Evolutionary conservation across 768 basidiomycete genomes (phyloP).

Genomic region (Suillus cothurnatus): DNA sequence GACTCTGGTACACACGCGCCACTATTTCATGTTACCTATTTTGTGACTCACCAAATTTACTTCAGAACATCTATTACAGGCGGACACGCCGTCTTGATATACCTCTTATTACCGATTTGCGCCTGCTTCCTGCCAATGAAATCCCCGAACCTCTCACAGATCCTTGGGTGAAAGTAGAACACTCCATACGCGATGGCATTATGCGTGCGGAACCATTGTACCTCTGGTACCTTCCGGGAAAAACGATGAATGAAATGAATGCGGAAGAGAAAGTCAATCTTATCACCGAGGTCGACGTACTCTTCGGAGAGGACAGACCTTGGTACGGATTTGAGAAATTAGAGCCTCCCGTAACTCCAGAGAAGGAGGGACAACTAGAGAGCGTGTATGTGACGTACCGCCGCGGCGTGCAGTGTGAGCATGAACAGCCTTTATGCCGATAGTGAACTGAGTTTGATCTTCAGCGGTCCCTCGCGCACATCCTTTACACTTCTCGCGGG

Average conservation of each 20-base stretch:
- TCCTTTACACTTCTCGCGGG: slow-evolving; percentile 77
- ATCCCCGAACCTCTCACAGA: slow-evolving; percentile 46
- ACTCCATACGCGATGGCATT: slow-evolving; percentile 68
- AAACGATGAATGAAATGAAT: slow-evolving; percentile 64
- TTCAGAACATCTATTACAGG: slow-evolving; percentile 76
- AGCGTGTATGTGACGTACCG: slow-evolving; percentile 70
- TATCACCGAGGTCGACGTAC: slow-evolving; percentile 90
- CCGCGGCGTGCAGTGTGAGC: slow-evolving; percentile 72
- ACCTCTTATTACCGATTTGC: slow-evolving; percentile 74
- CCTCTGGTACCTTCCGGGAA: slow-evolving; percentile 79
- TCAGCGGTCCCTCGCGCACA: slow-evolving; percentile 71
- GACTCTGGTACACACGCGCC: slow-evolving; percentile 55
- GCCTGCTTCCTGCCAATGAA: slow-evolving; percentile 59
- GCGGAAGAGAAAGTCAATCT: slow-evolving; percentile 57
- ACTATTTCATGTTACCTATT: neutral
- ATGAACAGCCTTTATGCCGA: neutral
- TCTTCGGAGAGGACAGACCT: slow-evolving; percentile 81
- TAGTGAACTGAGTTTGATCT: slow-evolving; percentile 10
- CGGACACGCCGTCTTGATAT: slow-evolving; percentile 83
- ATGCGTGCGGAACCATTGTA: slow-evolving; percentile 56
- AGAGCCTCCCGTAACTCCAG: slow-evolving; percentile 56
- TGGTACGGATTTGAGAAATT: slow-evolving; percentile 88
- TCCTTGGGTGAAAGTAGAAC: slow-evolving; percentile 64
- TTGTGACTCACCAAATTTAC: slow-evolving; percentile 9
- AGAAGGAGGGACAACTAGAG: slow-evolving; percentile 42